Evolutionary conservation across 2,329 filamentous ascomycete genomes (phyloP), one percentile per base, ranked within the genome.

Genomic region (Epichloe aotearoae): DNA sequence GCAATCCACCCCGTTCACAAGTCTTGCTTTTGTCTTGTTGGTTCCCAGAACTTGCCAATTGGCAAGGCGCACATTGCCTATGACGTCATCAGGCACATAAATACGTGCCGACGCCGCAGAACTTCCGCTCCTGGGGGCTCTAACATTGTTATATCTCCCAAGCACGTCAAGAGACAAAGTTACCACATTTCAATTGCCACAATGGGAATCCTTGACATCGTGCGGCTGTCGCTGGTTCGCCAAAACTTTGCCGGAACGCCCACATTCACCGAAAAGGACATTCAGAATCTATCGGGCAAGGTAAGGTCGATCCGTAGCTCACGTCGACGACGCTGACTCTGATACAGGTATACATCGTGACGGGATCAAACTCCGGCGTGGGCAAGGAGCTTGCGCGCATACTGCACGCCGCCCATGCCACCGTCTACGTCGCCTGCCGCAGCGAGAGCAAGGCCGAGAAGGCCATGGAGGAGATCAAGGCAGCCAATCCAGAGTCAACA

Each of bases 371-470:
- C 55, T 62, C 64, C 0, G 66, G 66, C 66, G 66, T 79, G 6
- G 77, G 77, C 10, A 69, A 71, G 40, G 73, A 79, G 55, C 66
- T 81, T 19, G 66, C 66, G 34, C 69, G 70, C 39, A 69, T 82
- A 3, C 66, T 83, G 11, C 82, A 81, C 61, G 61, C 64, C 12
- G 70, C 68, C 37, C 74, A 77, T 50, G 76, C 68, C 37, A 77
- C 66, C 1, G 72, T 82, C n/a, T 81, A 79, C 60, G 60, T 79
- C 26, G 75, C 75, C 4, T 70, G 71, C 3, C 74, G 77, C 33
- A 71, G 63, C 3, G 57, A 66, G 36, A 60, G 67, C n/a, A 75
- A 74, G 54, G 74, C 66, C 12, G 60, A 62, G 3, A 53, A 59
- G 1, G 74, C 74, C 39, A 74, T 81, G 44, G 59, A 63, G 4